Percentiles rank a stretch among this genome's conserved stretches.
Evolutionary conservation across 2,329 filamentous ascomycete species (phyloP).

Genomic region (Knufia fluminis): DNA sequence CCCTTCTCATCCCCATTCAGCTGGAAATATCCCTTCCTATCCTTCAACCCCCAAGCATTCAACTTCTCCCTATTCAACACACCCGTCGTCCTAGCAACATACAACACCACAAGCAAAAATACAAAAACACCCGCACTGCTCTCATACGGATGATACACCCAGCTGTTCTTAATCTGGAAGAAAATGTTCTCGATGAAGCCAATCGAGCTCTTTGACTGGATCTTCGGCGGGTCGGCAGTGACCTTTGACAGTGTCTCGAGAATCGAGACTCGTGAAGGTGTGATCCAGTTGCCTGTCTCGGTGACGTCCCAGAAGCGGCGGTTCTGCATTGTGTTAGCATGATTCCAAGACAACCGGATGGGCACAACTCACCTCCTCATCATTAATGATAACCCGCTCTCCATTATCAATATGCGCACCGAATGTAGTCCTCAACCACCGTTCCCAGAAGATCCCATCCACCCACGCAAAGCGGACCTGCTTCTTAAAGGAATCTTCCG

Average conservation of each 20-base stretch:
- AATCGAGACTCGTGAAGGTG: conserved; percentile 80
- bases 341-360: too few relatives aligned
- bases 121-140: neutral
- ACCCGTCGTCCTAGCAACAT: neutral
- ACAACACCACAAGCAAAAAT: neutral
- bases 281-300: conserved; percentile 78
- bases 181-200: conserved; percentile 38
- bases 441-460: conserved; percentile 92
- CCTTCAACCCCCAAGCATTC: neutral
- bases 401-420: conserved; percentile 78
- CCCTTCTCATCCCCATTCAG: conserved; percentile 6
- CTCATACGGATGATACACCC: conserved; percentile 32
- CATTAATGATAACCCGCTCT: conserved; percentile 90
- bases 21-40: conserved; percentile 5
- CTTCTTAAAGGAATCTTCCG: conserved; percentile 66
- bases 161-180: conserved; percentile 37
- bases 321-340: conserved; percentile 53
- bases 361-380: conserved; percentile 79
- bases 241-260: conserved; percentile 62
- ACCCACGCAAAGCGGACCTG: conserved; percentile 96
- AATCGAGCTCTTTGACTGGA: conserved; percentile 42
- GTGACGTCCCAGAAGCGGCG: conserved; percentile 93
- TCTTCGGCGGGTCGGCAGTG: conserved; percentile 39
- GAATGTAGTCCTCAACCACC: conserved; percentile 92
- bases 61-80: neutral